These are phyloP conservation scores for Aspergillus pseudoterreus DNA, from an alignment of 2,329 filamentous ascomycete species.

Conservation along the genomic window DNA sequence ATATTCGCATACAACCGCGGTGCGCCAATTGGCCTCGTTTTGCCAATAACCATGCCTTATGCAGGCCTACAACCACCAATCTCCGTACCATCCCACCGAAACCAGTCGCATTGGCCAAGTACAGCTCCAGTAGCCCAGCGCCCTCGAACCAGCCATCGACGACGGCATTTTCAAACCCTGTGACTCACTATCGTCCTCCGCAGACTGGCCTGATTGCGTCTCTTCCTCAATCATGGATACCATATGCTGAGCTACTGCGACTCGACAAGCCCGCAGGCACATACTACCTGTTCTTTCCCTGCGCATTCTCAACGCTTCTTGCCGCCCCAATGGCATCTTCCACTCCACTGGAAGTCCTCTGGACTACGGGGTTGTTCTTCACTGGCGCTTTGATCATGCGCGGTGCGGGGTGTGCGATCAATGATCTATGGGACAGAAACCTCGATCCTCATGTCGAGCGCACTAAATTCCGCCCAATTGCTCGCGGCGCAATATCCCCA, in stretches of 20 bases:
- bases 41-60: background rate
- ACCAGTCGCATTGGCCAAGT: background rate
- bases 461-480: conserved; percentile 50
- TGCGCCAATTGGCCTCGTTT: background rate
- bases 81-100: background rate
- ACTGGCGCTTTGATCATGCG: conserved; percentile 48
- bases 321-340: conserved; percentile 38
- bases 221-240: conserved; percentile 50
- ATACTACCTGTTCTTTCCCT: conserved; percentile 53
- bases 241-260: conserved; percentile 53
- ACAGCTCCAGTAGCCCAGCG: background rate
- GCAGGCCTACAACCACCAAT: background rate
- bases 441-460: conserved; percentile 52
- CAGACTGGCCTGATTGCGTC: conserved; percentile 44
- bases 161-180: conserved; percentile 12
- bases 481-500: conserved; percentile 48
- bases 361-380: conserved; percentile 38
- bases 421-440: conserved; percentile 54
- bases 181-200: conserved; percentile 42
- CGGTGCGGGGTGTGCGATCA: conserved; percentile 52
- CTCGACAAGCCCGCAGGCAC: conserved; percentile 51
- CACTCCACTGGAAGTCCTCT: conserved; percentile 33
- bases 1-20: background rate
- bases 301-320: conserved; percentile 46
- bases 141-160: background rate